phyloP scores from a whole-genome alignment of 2,329 filamentous ascomycete genomes.

The Sporothrix luriei region DNA sequence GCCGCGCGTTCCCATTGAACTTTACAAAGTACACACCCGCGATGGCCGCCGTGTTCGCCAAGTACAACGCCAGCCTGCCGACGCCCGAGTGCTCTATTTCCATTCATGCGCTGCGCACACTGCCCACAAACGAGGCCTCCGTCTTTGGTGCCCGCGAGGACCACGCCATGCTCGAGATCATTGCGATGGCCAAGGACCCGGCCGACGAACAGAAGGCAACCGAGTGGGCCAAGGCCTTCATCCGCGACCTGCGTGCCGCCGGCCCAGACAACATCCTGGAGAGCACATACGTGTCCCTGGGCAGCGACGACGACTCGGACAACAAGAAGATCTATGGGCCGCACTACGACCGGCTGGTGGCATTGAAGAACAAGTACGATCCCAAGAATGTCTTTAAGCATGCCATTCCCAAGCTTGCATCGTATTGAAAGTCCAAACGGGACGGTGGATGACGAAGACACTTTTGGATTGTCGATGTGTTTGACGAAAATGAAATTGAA shows the following conservation, averaged over 20 bases:
- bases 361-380: conserved; percentile 26
- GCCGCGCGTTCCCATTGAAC: conserved; percentile 17
- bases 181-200: neutral
- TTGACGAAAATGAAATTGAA: too few relatives aligned
- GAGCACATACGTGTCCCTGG: conserved; percentile 17
- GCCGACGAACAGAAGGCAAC: neutral
- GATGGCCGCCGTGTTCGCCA: conserved; percentile 2
- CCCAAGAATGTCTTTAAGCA: conserved; percentile 19
- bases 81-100: neutral
- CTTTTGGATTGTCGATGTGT: too few relatives aligned
- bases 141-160: conserved; percentile 16
- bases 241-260: neutral
- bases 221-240: conserved; percentile 12
- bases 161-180: conserved; percentile 24
- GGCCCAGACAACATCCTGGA: conserved; percentile 17
- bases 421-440: neutral
- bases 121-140: neutral
- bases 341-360: conserved; percentile 21
- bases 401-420: neutral
- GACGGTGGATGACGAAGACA: too few relatives aligned
- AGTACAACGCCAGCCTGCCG: conserved; percentile 10
- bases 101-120: conserved; percentile 14
- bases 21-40: conserved; percentile 17
- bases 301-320: conserved; percentile 15
- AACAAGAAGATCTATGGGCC: conserved; percentile 34